Evolutionary conservation across 257 asterid genomes (phyloP).

Genomic region (Henckelia pumila): DNA sequence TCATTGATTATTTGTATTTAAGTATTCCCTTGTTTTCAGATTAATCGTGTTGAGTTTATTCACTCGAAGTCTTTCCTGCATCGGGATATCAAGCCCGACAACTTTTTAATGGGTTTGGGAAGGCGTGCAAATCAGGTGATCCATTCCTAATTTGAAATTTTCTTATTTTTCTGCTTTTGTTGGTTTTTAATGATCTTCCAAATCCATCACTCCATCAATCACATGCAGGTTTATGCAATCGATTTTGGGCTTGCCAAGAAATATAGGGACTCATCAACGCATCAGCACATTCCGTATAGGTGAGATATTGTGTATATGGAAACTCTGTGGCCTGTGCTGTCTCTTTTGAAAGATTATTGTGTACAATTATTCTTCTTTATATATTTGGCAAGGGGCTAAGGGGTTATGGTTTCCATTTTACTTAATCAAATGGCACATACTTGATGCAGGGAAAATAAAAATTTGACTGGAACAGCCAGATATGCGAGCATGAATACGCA

Average conservation of each 20-base stretch:
- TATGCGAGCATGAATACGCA: constrained; percentile 96
- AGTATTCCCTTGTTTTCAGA: constrained; percentile 38
- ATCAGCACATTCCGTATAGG: constrained; percentile 91
- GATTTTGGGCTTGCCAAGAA: constrained; percentile 93
- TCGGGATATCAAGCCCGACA: constrained; percentile 87
- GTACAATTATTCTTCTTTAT: background rate
- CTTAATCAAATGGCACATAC: constrained; percentile 9
- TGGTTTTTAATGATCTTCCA: constrained; percentile 14
- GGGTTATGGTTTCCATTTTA: constrained; percentile 1
- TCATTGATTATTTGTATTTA: constrained; percentile 13
- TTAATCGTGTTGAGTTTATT: constrained; percentile 67
- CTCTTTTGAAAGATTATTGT: background rate
- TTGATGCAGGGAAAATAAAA: constrained; percentile 75
- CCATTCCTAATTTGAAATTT: background rate
- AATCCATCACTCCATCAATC: constrained; percentile 24
- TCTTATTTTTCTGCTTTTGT: background rate
- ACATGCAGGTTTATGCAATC: constrained; percentile 62
- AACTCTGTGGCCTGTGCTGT: background rate
- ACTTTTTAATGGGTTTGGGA: constrained; percentile 86
- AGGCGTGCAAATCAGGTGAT: constrained; percentile 82
- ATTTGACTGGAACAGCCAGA: constrained; percentile 89
- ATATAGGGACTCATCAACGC: constrained; percentile 75
- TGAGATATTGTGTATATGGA: constrained; percentile 26
- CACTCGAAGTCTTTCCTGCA: constrained; percentile 78
- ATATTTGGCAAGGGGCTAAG: background rate